Percentiles rank a stretch among this genome's conserved stretches.
phyloP scores from a whole-genome alignment of 2,329 filamentous ascomycete species.

The Cladosporium austrohemisphaericum region DNA sequence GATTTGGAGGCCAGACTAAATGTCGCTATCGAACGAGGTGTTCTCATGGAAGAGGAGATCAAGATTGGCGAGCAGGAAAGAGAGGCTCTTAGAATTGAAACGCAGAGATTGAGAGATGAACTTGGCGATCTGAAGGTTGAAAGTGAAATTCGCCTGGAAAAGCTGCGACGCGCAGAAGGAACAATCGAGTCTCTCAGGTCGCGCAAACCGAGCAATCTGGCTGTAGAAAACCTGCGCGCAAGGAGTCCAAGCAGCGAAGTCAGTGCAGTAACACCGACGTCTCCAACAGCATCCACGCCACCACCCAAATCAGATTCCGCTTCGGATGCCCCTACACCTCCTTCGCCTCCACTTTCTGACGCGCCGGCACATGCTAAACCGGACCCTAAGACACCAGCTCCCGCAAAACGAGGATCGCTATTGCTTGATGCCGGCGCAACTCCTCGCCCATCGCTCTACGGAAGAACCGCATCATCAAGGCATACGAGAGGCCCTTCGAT shows the following conservation, averaged over 20 bases:
- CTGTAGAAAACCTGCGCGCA: slow-evolving; percentile 42
- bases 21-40: slow-evolving; percentile 82
- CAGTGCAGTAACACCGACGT: slow-evolving; percentile 74
- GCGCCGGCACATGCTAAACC: slow-evolving; percentile 57
- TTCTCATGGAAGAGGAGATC: slow-evolving; percentile 94
- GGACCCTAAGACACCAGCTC: slow-evolving; percentile 39
- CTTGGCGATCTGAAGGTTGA: slow-evolving; percentile 91
- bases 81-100: slow-evolving; percentile 82
- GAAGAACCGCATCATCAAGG: slow-evolving; percentile 35
- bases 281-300: slow-evolving; percentile 83
- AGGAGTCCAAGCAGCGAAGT: slow-evolving; percentile 49
- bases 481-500: slow-evolving; percentile 60
- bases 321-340: slow-evolving; percentile 73
- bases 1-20: slow-evolving; percentile 98
- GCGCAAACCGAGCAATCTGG: slow-evolving; percentile 49
- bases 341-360: slow-evolving; percentile 91
- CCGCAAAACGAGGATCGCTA: slow-evolving; percentile 42
- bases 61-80: slow-evolving; percentile 87
- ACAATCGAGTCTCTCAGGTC: slow-evolving; percentile 48
- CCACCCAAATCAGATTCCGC: slow-evolving; percentile 65
- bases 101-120: slow-evolving; percentile 85
- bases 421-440: slow-evolving; percentile 51
- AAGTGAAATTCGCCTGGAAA: slow-evolving; percentile 89
- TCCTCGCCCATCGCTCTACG: slow-evolving; percentile 47
- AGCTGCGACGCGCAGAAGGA: slow-evolving; percentile 69